Conservation (phyloP, 306 rosid genomes). For the Sophora flavescens region DNA sequence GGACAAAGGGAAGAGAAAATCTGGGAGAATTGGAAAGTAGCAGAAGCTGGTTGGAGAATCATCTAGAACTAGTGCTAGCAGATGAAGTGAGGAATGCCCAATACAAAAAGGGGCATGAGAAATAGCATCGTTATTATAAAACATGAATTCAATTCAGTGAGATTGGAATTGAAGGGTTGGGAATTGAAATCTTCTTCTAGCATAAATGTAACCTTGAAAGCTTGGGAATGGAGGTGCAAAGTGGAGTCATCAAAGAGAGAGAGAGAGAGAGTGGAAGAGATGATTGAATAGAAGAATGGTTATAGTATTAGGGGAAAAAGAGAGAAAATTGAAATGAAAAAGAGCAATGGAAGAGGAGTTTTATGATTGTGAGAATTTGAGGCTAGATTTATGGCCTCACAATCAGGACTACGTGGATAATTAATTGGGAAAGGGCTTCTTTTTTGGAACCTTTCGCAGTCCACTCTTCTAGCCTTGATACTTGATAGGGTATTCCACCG, state of each 20-base stretch:
- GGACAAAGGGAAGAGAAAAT: slow-evolving; percentile 54
- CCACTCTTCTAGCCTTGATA: too few relatives aligned
- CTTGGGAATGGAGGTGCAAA: slow-evolving; percentile 13
- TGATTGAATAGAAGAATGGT: neutral
- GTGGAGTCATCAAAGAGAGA: slow-evolving; percentile 13
- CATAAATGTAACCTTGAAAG: slow-evolving; percentile 44
- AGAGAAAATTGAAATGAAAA: neutral
- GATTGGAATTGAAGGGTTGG: slow-evolving; percentile 11
- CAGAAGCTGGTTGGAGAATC: slow-evolving; percentile 63
- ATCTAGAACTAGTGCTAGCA: slow-evolving; percentile 47
- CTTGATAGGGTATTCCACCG: too few relatives aligned
- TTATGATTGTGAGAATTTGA: slow-evolving; percentile 35
- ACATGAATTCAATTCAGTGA: slow-evolving; percentile 52
- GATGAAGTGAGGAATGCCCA: slow-evolving; percentile 38
- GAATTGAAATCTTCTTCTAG: neutral
- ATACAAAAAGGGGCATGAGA: slow-evolving; percentile 26
- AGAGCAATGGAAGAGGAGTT: too few relatives aligned
- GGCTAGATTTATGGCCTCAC: slow-evolving; percentile 62
- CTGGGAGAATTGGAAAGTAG: slow-evolving; percentile 59
- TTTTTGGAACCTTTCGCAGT: neutral
- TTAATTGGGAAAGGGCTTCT: neutral
- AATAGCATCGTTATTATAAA: slow-evolving; percentile 21
- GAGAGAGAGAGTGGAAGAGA: too few relatives aligned
- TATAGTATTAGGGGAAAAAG: neutral
- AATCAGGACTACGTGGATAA: slow-evolving; percentile 66